Evolutionary conservation across 768 basidiomycete genomes (phyloP).

Genomic region (Rhizopogon salebrosus): DNA sequence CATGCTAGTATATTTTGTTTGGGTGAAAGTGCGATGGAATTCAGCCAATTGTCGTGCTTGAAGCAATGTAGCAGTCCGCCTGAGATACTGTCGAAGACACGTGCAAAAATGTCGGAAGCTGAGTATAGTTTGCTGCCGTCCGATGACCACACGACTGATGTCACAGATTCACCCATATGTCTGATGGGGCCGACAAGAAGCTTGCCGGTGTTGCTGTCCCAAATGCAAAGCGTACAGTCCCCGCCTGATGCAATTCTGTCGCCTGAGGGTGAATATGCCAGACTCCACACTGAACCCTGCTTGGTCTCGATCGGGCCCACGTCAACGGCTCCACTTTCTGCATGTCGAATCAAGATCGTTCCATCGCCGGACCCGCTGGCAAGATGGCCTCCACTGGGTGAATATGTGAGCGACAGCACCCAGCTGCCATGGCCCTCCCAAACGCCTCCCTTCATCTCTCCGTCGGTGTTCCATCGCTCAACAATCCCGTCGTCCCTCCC

Average conservation of each 20-base stretch:
- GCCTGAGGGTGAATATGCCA: too few species aligned
- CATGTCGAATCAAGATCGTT: neutral
- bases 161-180: too few species aligned
- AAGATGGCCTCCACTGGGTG: constrained; percentile 36
- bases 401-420: constrained; percentile 27
- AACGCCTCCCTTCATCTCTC: neutral
- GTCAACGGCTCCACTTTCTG: neutral
- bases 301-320: neutral
- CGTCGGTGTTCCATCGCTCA: constrained; percentile 1
- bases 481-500: constrained; percentile 14
- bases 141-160: neutral
- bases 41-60: too few species aligned
- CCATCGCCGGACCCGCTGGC: constrained; percentile 31
- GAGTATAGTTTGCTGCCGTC: neutral
- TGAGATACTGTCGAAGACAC: neutral
- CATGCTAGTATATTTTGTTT: too few species aligned
- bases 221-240: constrained; percentile 23
- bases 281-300: constrained; percentile 16
- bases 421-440: constrained; percentile 12
- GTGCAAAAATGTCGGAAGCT: neutral
- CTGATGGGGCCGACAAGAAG: neutral
- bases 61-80: neutral
- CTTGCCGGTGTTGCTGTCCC: constrained; percentile 20
- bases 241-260: constrained; percentile 24
- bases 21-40: too few species aligned